Base-by-base conservation (phyloP, 805 yeast species). In the Schwanniomyces vanrijiae region DNA sequence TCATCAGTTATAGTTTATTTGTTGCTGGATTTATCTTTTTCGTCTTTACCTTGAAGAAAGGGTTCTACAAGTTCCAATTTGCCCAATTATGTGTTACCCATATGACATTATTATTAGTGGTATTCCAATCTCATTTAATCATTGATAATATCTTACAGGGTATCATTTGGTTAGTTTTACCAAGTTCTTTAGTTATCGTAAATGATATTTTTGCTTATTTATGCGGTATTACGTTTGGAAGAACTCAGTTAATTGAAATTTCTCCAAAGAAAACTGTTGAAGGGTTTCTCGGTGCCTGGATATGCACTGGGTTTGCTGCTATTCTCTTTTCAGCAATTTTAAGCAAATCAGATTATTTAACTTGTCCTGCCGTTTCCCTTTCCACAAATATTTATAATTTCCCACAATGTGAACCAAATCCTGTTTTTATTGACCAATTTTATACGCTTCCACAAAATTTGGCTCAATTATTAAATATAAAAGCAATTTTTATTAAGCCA, bases 201-300 rank as follows among this genome's bases (percentile, higher is more conserved):
- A 94, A 94, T 65, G 99, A 94, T 64, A 90, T 92, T 45, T 91
- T 90, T 76, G 99, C 99, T 21, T 94, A 94, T 64, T 75, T 94
- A 42, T 94, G 98, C 71, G 99, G 99, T 40, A 94, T 94, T 55
- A 88, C 98, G 1, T 90, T 94, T 70, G 99, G 99, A 46, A 82
- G 78, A 52, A 92, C 97, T 33, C 96, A 89, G 61, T 80, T 94
- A 59, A 89, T 94, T 56, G 90, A 87, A 43, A 90, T 94, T 53
- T 89, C 97, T 10, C 99, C 99, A 47, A 94, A 94, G 69, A 94
- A 94, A 71, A 94, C 99, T 3, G 90, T 92, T 31, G 99, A 94
- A 71, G 99, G 99, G 2, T 94, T 94, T 60, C 71, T 92, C 42
- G 99, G 99, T 44, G 99, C 98, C 14, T 94, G 99, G 99, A 68